phyloP scores from a whole-genome alignment of 2,329 filamentous ascomycete genomes.

The Colletotrichum sp. region DNA sequence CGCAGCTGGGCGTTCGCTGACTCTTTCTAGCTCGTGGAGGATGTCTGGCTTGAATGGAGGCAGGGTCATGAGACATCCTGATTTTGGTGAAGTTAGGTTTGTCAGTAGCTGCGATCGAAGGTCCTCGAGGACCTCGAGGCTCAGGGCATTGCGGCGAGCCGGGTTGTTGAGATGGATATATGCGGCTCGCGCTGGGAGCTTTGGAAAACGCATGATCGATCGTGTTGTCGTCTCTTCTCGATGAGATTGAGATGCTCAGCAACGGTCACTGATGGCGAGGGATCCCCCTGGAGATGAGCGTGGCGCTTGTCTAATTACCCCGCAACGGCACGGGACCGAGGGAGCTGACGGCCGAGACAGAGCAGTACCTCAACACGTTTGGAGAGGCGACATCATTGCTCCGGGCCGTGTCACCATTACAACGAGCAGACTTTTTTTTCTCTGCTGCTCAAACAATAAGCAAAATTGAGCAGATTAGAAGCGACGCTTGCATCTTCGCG shows the following conservation, averaged over 20 bases:
- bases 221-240: neutral
- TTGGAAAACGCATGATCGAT: slow-evolving; percentile 22
- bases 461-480: too few relatives aligned
- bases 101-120: slow-evolving; percentile 27
- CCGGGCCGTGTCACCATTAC: neutral
- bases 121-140: slow-evolving; percentile 24
- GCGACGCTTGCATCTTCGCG: too few relatives aligned
- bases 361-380: neutral
- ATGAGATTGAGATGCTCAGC: neutral
- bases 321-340: neutral
- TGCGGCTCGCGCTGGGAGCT: slow-evolving; percentile 27
- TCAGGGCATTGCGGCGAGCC: slow-evolving; percentile 27
- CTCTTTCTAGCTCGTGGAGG: slow-evolving; percentile 21
- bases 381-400: neutral
- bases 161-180: slow-evolving; percentile 29
- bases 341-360: neutral
- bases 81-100: slow-evolving; percentile 25
- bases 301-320: neutral
- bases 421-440: too few relatives aligned
- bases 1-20: neutral
- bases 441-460: too few relatives aligned
- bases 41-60: slow-evolving; percentile 27
- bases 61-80: slow-evolving; percentile 26
- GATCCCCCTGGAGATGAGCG: neutral
- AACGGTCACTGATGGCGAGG: neutral